Percentiles rank a stretch among this genome's conserved stretches.
phyloP scores from a whole-genome alignment of 768 basidiomycete species.

The Hygrophorus pudorinus region DNA sequence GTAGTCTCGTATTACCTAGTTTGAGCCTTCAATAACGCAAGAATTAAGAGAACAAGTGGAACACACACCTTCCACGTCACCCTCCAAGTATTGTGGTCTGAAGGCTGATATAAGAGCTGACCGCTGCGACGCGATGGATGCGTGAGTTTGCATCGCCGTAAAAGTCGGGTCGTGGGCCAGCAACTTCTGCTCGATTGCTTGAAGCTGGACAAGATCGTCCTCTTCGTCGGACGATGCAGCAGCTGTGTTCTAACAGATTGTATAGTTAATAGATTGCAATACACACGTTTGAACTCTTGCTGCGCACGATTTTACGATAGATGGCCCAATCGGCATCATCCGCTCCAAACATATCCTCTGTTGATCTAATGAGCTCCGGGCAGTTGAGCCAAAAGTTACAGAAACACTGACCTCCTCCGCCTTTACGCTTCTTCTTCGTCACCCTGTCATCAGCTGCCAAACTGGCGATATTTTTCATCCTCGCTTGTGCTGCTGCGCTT shows the following conservation, averaged over 20 bases:
- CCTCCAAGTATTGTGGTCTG: constrained; percentile 68
- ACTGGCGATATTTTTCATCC: constrained; percentile 94
- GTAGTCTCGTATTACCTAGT: constrained; percentile 62
- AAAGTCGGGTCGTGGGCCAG: constrained; percentile 81
- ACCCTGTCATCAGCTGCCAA: constrained; percentile 82
- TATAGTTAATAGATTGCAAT: background rate
- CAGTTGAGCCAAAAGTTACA: background rate
- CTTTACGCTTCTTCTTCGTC: constrained; percentile 79
- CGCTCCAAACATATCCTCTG: constrained; percentile 89
- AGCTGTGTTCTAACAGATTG: constrained; percentile 45
- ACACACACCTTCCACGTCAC: constrained; percentile 49
- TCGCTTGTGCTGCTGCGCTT: constrained; percentile 86
- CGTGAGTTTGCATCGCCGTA: constrained; percentile 71
- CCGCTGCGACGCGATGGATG: constrained; percentile 61
- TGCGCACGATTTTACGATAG: constrained; percentile 86
- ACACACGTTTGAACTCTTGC: background rate
- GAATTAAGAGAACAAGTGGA: background rate
- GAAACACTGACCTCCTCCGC: constrained; percentile 50
- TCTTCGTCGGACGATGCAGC: constrained; percentile 79
- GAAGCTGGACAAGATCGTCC: constrained; percentile 71
- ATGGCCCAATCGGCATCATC: constrained; percentile 97
- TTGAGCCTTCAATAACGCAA: background rate
- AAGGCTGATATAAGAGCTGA: constrained; percentile 86
- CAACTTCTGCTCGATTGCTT: constrained; percentile 69
- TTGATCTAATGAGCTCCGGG: constrained; percentile 6